Evolutionary conservation across 2,329 filamentous ascomycete genomes (phyloP).

Genomic region (Karstenula rhodostoma): DNA sequence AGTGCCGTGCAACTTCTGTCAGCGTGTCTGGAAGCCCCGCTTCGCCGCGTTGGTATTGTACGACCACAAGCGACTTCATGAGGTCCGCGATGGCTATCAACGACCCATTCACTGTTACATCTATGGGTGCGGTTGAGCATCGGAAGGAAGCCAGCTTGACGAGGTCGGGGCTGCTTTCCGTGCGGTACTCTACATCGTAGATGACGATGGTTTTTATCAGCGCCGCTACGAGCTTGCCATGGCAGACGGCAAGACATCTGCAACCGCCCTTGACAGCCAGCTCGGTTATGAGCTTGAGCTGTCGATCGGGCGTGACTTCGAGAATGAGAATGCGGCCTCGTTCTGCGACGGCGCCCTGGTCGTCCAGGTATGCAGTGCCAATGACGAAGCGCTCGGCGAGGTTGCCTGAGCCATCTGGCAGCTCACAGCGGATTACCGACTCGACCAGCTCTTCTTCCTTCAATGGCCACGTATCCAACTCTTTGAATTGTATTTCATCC

Average conservation of each 20-base stretch:
- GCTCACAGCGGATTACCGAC: conserved; percentile 78
- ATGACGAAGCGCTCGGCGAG: conserved; percentile 83
- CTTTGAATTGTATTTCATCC: conserved; percentile 86
- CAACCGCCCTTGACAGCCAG: conserved; percentile 80
- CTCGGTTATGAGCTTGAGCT: conserved; percentile 75
- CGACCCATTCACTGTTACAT: conserved; percentile 76
- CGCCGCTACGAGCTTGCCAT: conserved; percentile 80
- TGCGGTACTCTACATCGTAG: conserved; percentile 64
- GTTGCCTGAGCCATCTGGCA: conserved; percentile 67
- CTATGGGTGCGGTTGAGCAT: conserved; percentile 83
- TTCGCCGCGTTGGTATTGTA: conserved; percentile 71
- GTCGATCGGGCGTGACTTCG: conserved; percentile 78
- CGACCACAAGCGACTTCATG: conserved; percentile 88
- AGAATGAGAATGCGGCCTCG: conserved; percentile 84
- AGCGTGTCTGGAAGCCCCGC: conserved; percentile 69
- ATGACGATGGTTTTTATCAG: conserved; percentile 84
- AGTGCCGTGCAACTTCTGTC: conserved; percentile 79
- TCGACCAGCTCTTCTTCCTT: conserved; percentile 80
- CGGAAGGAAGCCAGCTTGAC: conserved; percentile 78
- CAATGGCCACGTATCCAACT: conserved; percentile 75
- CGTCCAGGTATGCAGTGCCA: conserved; percentile 82
- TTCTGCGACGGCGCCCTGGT: conserved; percentile 59
- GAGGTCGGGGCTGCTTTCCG: conserved; percentile 64
- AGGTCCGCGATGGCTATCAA: conserved; percentile 87
- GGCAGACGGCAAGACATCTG: conserved; percentile 75